A percentile compares a stretch with the other conserved stretches of the same genome.
These are phyloP conservation scores for Hypoxylon sp. DNA, from an alignment of 2,329 filamentous ascomycete genomes.

Conservation along the genomic window DNA sequence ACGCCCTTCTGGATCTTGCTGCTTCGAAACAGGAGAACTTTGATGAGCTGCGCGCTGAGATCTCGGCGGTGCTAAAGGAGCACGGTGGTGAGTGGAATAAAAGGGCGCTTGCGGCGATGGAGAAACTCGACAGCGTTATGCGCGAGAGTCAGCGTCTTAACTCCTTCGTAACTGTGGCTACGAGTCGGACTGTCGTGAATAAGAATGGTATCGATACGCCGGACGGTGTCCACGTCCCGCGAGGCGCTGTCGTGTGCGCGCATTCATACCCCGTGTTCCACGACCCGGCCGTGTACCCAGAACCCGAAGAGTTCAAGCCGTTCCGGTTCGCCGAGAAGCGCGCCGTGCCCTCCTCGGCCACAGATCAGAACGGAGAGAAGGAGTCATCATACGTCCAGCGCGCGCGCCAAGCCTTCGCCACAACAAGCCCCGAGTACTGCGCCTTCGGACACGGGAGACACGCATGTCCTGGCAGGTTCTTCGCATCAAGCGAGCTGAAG, in stretches of 20 bases:
- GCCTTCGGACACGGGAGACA: conserved; percentile 57
- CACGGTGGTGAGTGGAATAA: conserved; percentile 53
- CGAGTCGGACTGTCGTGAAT: conserved; percentile 45
- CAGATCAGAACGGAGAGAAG: background rate
- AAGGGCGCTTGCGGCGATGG: conserved; percentile 52
- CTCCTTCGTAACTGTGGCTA: conserved; percentile 50
- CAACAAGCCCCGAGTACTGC: conserved; percentile 51
- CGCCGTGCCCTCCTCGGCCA: background rate
- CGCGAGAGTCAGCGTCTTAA: conserved; percentile 57
- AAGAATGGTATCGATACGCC: conserved; percentile 52
- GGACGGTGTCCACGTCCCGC: conserved; percentile 53
- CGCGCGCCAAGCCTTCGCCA: conserved; percentile 47
- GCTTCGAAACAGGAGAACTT: conserved; percentile 55
- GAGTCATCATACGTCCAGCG: conserved; percentile 38
- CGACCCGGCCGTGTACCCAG: conserved; percentile 61
- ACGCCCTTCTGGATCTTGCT: conserved; percentile 60
- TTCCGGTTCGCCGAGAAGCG: conserved; percentile 47
- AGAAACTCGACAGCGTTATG: conserved; percentile 58
- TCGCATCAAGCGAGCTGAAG: conserved; percentile 56
- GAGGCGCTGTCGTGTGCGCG: conserved; percentile 47
- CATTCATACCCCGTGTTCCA: conserved; percentile 51
- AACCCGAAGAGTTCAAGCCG: conserved; percentile 55
- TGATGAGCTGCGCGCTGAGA: conserved; percentile 61
- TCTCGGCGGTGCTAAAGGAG: conserved; percentile 50
- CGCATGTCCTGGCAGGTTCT: conserved; percentile 58